These are phyloP conservation scores for Poteriospumella lacustris DNA, from an alignment of 108 stramenopile genomes.

Conservation along the genomic window DNA sequence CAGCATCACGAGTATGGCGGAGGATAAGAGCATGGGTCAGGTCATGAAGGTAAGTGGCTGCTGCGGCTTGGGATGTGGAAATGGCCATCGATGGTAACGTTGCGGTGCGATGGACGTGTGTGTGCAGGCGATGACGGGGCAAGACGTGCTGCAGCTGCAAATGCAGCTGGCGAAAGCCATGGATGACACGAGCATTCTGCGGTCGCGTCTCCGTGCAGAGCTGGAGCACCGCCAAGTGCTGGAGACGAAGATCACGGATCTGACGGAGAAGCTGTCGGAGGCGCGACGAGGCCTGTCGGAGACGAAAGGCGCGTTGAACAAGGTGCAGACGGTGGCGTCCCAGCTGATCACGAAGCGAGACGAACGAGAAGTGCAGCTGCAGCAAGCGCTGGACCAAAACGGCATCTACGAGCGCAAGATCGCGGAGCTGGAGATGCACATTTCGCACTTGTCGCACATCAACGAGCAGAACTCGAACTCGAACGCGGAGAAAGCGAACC, in stretches of 20 bases:
- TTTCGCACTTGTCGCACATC: not conserved
- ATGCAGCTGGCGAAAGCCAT: no score
- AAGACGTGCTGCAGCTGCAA: no score
- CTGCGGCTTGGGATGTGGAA: no score
- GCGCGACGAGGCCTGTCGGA: not conserved
- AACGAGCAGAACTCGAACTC: not conserved
- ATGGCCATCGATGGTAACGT: no score
- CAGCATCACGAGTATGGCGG: no score
- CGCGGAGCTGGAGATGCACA: not conserved
- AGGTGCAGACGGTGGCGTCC: not conserved
- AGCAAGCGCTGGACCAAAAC: not conserved
- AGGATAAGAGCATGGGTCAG: no score
- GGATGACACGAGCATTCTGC: no score
- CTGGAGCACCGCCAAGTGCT: no score
- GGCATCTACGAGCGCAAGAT: not conserved
- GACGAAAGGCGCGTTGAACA: not conserved
- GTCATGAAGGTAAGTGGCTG: no score
- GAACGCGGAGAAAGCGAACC: not conserved
- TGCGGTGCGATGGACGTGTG: no score
- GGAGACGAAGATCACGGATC: not conserved
- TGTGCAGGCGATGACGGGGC: no score
- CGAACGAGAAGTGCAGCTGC: conserved; percentile 2
- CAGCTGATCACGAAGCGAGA: not conserved
- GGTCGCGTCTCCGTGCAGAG: no score
- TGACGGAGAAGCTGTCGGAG: not conserved